Percentiles rank a stretch among this genome's conserved stretches.
These are phyloP conservation scores for Brassica juncea DNA, from an alignment of 345 rosid species.

Conservation along the genomic window DNA sequence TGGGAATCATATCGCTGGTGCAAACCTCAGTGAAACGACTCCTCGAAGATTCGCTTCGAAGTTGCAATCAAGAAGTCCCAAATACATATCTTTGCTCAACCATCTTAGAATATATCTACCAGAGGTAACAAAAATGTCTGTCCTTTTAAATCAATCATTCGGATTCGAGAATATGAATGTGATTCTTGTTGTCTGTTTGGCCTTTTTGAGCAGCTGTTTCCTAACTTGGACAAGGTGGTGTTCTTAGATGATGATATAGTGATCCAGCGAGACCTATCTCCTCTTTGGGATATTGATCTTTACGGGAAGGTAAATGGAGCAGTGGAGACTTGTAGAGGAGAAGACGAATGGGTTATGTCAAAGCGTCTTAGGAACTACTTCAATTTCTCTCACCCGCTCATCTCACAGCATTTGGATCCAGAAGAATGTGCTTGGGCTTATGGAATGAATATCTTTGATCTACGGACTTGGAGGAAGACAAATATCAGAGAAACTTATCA, in stretches of 20 bases:
- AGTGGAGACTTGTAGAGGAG: constrained; percentile 97
- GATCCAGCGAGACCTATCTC: constrained; percentile 86
- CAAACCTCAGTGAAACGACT: constrained; percentile 78
- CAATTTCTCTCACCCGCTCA: constrained; percentile 96
- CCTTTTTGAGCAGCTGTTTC: constrained; percentile 77
- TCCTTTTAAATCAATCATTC: not conserved
- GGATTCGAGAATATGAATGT: not conserved
- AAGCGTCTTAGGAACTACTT: constrained; percentile 94
- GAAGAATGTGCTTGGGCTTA: constrained; percentile 99
- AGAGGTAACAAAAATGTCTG: constrained; percentile 49
- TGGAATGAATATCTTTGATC: constrained; percentile 98
- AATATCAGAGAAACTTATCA: constrained; percentile 84
- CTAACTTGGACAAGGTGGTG: constrained; percentile 88
- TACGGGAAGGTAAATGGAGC: constrained; percentile 95
- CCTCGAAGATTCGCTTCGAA: constrained; percentile 92
- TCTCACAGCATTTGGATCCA: constrained; percentile 76
- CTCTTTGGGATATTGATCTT: constrained; percentile 92
- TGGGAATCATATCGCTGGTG: constrained; percentile 89
- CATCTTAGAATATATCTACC: constrained; percentile 97
- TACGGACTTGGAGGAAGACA: constrained; percentile 86
- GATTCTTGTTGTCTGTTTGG: constrained; percentile 24
- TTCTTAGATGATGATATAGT: constrained; percentile 97
- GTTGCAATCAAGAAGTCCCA: constrained; percentile 96
- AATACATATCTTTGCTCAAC: constrained; percentile 97
- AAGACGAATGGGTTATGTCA: constrained; percentile 98